Evolutionary conservation across 805 yeast genomes (phyloP).

Genomic region (Yarrowia sp.): DNA sequence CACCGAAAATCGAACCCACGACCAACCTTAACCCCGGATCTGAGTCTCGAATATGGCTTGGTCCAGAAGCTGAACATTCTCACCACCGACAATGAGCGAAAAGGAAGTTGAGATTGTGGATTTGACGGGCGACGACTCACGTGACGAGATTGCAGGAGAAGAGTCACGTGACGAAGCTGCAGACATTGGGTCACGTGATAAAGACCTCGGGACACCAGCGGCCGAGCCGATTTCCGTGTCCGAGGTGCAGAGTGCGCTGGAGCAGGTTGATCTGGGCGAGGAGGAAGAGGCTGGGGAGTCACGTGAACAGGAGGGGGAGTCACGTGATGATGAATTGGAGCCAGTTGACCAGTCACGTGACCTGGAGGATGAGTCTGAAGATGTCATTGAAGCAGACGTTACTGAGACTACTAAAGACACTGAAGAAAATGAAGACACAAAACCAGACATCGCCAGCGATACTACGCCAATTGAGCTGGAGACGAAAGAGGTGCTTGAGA

Average conservation of each 20-base stretch:
- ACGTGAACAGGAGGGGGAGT: neutral
- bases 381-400: neutral
- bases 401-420: neutral
- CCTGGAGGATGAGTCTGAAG: neutral
- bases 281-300: neutral
- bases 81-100: constrained; percentile 11
- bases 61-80: neutral
- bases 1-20: neutral
- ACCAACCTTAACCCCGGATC: neutral
- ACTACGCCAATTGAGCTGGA: neutral
- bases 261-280: constrained; percentile 12
- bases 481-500: constrained; percentile 6
- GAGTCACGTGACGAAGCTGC: neutral
- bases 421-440: neutral
- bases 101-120: constrained; percentile 29
- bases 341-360: neutral
- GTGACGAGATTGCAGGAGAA: neutral
- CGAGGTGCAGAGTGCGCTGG: constrained; percentile 13
- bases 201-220: too few relatives aligned
- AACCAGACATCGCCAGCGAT: too few relatives aligned
- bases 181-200: neutral
- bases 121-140: constrained; percentile 16
- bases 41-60: neutral
- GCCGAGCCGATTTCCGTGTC: constrained; percentile 2
- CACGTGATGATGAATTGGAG: constrained; percentile 5